Evolutionary conservation across 2,329 filamentous ascomycete genomes (phyloP), one percentile per base, ranked within the genome.

Genomic region (Sporothrix protearum): DNA sequence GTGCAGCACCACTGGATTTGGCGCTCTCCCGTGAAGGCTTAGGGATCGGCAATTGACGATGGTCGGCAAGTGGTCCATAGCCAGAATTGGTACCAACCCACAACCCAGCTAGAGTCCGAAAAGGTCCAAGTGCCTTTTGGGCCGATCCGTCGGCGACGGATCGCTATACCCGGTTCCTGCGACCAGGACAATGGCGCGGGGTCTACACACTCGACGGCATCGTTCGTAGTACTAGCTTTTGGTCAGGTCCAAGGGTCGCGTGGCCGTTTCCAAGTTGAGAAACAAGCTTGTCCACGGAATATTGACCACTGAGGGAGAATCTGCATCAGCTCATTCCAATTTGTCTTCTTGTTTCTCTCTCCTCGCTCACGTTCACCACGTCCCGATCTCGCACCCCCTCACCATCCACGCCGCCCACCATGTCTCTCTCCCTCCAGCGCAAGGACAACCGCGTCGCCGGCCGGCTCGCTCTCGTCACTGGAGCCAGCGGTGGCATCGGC

Each of bases 401-500:
- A 19, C 14, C 14, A 14, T 22, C 55, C 30, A 5, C 22, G 2
- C 22, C 22, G 3, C 22, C 39, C 39, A 66, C 39, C 10, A 66
- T 66, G 61, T 42, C 39, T 16, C 61, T 66, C 25, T 42, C 67
- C 64, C 70, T 71, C 45, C 70, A 71, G 33, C 57, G 64, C n/a
- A 71, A 69, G 33, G 78, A 80, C 74, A 80, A 80, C 73, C 76
- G 76, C 30, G 75, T 80, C 22, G 75, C 72, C 47, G 79, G 79
- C 39, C 78, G 79, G 19, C 73, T 80, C 47, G 79, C 78, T 59
- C 78, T 80, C 10, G 76, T 80, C 25, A 80, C 79, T 30, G 79
- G 79, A 39, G 79, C 78, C 78, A 71, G 70, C 53, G 71, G 71
- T 25, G 71, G 71, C 39, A 80, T 81, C 71, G 80, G 80, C 30